These are phyloP conservation scores for Claviceps cyperi DNA, from an alignment of 2,329 filamentous ascomycete genomes.

Conservation along the genomic window DNA sequence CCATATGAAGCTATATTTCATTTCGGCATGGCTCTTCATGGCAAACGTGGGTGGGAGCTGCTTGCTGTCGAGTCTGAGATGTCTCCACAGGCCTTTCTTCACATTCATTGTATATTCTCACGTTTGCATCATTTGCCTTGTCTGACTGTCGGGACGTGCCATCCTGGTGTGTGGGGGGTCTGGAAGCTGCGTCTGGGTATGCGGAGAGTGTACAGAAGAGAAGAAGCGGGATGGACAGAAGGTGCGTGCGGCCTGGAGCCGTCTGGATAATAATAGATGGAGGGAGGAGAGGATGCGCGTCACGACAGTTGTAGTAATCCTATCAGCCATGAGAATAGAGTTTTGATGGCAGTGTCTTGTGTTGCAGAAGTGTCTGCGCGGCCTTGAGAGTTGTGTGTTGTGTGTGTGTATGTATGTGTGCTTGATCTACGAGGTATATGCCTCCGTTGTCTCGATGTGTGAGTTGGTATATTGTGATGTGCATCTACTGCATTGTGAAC, in stretches of 20 bases:
- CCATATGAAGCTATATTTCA: background rate
- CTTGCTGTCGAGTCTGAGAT: background rate
- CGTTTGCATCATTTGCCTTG: background rate
- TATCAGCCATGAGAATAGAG: constrained; percentile 14
- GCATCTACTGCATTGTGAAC: no score
- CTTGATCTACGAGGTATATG: no score
- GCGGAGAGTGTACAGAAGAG: background rate
- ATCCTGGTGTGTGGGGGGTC: background rate
- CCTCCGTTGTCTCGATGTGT: no score
- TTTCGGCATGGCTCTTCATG: background rate
- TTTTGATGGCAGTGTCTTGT: constrained; percentile 8
- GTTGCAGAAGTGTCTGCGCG: no score
- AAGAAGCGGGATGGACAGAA: constrained; percentile 5
- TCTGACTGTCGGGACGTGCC: background rate
- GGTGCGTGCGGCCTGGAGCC: constrained; percentile 5
- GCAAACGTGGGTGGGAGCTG: background rate
- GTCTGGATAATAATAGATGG: constrained; percentile 3
- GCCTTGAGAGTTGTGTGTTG: no score
- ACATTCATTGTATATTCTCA: constrained; percentile 3
- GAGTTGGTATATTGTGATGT: no score
- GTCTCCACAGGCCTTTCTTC: background rate
- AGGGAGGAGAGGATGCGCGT: constrained; percentile 5
- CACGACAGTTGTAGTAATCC: constrained; percentile 15
- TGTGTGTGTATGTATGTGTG: no score
- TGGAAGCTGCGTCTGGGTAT: background rate